Evolutionary conservation across 805 yeast species (phyloP), one percentile per base, ranked within the genome.

Genomic region (Lipomyces sp.): DNA sequence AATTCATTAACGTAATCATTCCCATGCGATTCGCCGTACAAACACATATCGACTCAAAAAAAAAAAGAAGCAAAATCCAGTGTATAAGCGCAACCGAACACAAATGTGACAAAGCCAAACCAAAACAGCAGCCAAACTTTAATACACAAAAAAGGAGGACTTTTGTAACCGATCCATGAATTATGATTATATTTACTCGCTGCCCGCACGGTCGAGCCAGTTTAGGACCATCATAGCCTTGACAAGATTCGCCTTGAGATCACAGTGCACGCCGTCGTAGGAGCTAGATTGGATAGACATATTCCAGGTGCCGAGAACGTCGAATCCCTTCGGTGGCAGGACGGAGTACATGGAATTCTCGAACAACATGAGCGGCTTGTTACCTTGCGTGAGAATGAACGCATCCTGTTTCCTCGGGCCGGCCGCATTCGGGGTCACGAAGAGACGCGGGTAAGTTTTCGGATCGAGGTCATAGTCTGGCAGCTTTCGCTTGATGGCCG

Each of bases 201-300:
- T 24, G 18, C 70, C 63, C 35, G 63, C 71, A 30, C 51, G 53
- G 45, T 69, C 71, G 32, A 69, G 69, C 71, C 71, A 68, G 65
- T 68, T 68, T 35, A 67, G 64, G 34, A 67, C 5, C 71, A 67
- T 69, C 71, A 64, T 64, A n/a, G 71, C 71, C 63, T 67, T 69
- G 48, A 69, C 32, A 13, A 69, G 69, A 33, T 67, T 69, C 6
- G 61, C 71, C 55, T 62, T 64, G 62, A 68, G 45, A 24, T 67
- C 71, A 30, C 64, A 66, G 35, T 68, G 71, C 33, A 68, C 71
- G 34, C 71, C 71, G 50, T 68, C 71, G 51, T 59, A 39, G 11
- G 67, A 63, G 2, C 65, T 48, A 18, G 71, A 53, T 58, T 68
- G 71, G 33, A 68, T 66, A 3, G 71, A 65, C 69, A 66, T 66